Conservation (phyloP, 2,329 filamentous ascomycete species). For the Colletotrichum lindemuthianum region DNA sequence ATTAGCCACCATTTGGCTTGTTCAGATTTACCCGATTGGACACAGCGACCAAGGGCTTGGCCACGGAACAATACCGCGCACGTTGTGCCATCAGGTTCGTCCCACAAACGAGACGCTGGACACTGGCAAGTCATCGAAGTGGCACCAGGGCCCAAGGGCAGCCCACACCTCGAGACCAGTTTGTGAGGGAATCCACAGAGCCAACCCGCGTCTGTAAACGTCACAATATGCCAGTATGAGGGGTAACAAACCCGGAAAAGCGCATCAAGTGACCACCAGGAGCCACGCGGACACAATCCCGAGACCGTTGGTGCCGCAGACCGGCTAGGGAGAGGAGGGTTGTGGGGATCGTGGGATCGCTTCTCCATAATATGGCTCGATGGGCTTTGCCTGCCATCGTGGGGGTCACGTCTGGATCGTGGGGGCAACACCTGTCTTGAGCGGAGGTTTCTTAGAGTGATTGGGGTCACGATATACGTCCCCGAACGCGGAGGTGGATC, state of each 20-base stretch:
- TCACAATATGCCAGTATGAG: neutral
- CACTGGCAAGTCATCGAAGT: too few relatives aligned
- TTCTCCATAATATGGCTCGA: neutral
- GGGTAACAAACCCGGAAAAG: neutral
- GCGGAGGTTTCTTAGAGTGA: slow-evolving; percentile 1
- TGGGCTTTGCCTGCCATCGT: neutral
- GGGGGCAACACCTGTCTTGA: slow-evolving; percentile 1
- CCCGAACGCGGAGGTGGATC: slow-evolving; percentile 13
- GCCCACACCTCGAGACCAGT: too few relatives aligned
- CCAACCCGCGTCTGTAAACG: too few relatives aligned
- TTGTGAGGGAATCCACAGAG: too few relatives aligned
- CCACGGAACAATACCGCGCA: too few relatives aligned
- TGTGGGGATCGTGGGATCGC: slow-evolving; percentile 13
- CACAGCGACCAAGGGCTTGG: too few relatives aligned
- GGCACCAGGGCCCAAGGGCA: too few relatives aligned
- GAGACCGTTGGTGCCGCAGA: neutral
- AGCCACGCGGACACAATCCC: slow-evolving; percentile 7
- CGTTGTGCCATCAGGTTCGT: too few relatives aligned
- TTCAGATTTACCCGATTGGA: too few relatives aligned
- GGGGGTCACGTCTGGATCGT: slow-evolving; percentile 11
- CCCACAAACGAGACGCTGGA: too few relatives aligned
- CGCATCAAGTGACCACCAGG: neutral
- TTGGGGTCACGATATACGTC: slow-evolving; percentile 6
- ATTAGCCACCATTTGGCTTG: too few relatives aligned
- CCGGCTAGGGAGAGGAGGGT: neutral